These are phyloP conservation scores for Chondrostereum purpureum DNA, from an alignment of 1,284 basidiomycete species.

Conservation along the genomic window DNA sequence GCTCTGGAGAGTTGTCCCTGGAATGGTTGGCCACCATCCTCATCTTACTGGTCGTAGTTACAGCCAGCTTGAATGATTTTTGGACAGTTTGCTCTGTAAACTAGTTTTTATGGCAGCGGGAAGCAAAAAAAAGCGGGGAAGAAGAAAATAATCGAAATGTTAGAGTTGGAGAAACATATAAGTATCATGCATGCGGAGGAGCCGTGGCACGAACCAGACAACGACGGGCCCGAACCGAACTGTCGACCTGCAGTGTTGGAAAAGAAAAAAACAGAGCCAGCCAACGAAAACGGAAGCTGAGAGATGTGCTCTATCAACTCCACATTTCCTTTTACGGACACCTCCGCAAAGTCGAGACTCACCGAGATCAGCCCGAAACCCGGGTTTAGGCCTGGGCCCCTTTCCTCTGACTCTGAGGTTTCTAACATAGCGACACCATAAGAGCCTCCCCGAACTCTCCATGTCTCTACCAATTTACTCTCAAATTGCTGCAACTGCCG, in stretches of 20 bases:
- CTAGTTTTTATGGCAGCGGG: not conserved
- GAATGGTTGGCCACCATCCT: conserved; percentile 26
- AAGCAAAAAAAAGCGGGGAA: not conserved
- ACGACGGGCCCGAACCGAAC: no score
- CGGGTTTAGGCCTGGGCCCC: no score
- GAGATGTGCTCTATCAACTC: not conserved
- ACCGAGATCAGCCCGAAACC: not conserved
- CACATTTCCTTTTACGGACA: not conserved
- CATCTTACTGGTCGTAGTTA: not conserved
- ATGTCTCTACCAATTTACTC: no score
- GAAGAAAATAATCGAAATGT: not conserved
- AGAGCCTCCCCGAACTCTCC: no score
- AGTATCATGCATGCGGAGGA: no score
- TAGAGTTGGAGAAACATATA: not conserved
- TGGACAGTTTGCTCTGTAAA: not conserved
- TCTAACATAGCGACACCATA: no score
- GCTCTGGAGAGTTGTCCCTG: conserved; percentile 20
- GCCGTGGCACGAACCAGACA: not conserved
- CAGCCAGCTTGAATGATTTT: not conserved
- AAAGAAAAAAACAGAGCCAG: not conserved
- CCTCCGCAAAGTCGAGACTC: not conserved
- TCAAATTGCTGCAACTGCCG: no score
- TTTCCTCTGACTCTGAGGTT: no score
- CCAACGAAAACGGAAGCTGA: not conserved
- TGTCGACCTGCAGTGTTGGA: not conserved